A percentile compares a stretch with the other conserved stretches of the same genome.
These are phyloP conservation scores for Amphichorda felina DNA, from an alignment of 2,329 filamentous ascomycete species.

Conservation along the genomic window DNA sequence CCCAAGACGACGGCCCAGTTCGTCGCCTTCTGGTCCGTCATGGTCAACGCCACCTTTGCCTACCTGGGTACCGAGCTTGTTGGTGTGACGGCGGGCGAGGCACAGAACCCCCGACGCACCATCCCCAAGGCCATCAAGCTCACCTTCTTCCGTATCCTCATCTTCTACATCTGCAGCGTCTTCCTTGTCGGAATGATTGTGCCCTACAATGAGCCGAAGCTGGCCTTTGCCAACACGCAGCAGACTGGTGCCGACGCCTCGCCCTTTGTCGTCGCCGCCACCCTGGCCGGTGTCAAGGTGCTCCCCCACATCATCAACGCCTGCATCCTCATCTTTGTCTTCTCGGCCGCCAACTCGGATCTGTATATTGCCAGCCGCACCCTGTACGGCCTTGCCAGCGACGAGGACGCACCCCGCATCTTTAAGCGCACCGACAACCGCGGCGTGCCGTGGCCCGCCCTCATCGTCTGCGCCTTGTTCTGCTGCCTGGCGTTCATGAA, in stretches of 20 bases:
- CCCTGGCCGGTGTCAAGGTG: conserved; percentile 46
- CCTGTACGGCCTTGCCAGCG: conserved; percentile 59
- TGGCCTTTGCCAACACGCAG: conserved; percentile 43
- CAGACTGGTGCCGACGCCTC: conserved; percentile 33
- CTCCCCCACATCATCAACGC: conserved; percentile 61
- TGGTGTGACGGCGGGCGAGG: conserved; percentile 31
- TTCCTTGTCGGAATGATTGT: conserved; percentile 68
- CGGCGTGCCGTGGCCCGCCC: conserved; percentile 58
- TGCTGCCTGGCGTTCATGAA: conserved; percentile 60
- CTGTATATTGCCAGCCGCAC: conserved; percentile 65
- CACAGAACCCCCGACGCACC: conserved; percentile 66
- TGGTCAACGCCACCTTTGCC: conserved; percentile 69
- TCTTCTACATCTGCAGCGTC: conserved; percentile 69
- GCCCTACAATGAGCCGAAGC: conserved; percentile 52
- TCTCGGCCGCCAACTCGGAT: conserved; percentile 67
- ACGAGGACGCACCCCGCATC: conserved; percentile 60
- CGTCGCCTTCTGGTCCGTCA: conserved; percentile 55
- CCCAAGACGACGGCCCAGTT: conserved; percentile 31
- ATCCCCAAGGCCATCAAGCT: conserved; percentile 69
- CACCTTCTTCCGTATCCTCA: conserved; percentile 69
- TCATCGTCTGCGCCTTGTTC: conserved; percentile 49
- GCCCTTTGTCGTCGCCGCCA: conserved; percentile 66
- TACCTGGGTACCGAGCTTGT: conserved; percentile 59
- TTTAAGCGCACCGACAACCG: conserved; percentile 59
- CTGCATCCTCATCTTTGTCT: conserved; percentile 64